Conservation (phyloP, 192 early-diverging fungal genomes). For the Hyaloraphidium curvatum region DNA sequence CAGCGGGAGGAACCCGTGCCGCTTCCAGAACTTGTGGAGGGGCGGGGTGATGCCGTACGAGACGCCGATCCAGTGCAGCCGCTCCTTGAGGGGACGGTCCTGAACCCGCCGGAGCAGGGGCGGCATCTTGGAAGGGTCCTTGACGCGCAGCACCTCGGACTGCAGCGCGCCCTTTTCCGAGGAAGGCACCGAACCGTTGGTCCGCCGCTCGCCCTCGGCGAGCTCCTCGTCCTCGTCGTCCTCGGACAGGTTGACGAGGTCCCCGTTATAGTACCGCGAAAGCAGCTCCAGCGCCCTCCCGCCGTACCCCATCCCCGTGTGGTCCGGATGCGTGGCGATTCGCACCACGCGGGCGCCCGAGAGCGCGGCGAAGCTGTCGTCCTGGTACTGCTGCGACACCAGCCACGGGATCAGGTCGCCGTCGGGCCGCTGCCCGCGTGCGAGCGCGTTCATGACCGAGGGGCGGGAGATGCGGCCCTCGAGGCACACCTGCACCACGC, state of each 20-base stretch:
- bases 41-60: slow-evolving; percentile 75
- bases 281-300: slow-evolving; percentile 66
- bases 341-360: slow-evolving; percentile 92
- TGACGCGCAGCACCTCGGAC: slow-evolving; percentile 59
- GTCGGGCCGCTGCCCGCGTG: slow-evolving; percentile 61
- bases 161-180: slow-evolving; percentile 24
- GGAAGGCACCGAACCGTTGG: background rate
- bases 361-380: slow-evolving; percentile 87
- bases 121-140: slow-evolving; percentile 81
- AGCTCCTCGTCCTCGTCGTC: slow-evolving; percentile 31
- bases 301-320: slow-evolving; percentile 94
- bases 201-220: slow-evolving; percentile 25
- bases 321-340: slow-evolving; percentile 95
- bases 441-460: slow-evolving; percentile 59
- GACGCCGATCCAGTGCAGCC: slow-evolving; percentile 90
- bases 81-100: slow-evolving; percentile 40
- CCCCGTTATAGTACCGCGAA: slow-evolving; percentile 71
- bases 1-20: slow-evolving; percentile 70
- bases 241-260: slow-evolving; percentile 46
- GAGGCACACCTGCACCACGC: slow-evolving; percentile 75
- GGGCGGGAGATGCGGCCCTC: slow-evolving; percentile 89
- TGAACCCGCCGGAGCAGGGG: slow-evolving; percentile 69
- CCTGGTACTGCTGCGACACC: slow-evolving; percentile 84
- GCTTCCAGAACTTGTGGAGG: slow-evolving; percentile 95
- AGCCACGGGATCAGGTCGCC: slow-evolving; percentile 98